Conservation (phyloP, 176 grass and related monocot species). For the Panicum miliaceum region DNA sequence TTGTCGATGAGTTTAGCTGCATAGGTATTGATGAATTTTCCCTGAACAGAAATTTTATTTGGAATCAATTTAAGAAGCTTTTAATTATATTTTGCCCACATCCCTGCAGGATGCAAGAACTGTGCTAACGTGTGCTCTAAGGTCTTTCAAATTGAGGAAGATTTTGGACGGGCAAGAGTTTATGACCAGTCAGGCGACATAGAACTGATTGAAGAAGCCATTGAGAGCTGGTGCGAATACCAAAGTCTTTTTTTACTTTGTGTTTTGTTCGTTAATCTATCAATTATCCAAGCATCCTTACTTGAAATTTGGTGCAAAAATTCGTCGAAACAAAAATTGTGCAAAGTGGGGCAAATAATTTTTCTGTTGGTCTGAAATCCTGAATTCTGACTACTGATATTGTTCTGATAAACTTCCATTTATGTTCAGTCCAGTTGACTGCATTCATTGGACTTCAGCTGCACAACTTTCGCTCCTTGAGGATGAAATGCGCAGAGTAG, state of each 20-base stretch:
- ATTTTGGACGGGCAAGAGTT: constrained; percentile 88
- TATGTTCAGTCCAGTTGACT: constrained; percentile 88
- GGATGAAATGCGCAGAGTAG: constrained; percentile 97
- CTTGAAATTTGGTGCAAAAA: background rate
- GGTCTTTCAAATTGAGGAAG: constrained; percentile 88
- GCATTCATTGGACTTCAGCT: constrained; percentile 98
- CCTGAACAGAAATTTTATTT: background rate
- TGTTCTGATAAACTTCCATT: constrained; percentile 40
- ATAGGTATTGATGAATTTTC: constrained; percentile 64
- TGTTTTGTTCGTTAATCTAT: background rate
- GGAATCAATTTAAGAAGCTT: background rate
- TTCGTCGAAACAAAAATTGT: no score
- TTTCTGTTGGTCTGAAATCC: background rate
- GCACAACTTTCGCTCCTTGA: constrained; percentile 93
- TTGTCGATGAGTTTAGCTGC: constrained; percentile 98
- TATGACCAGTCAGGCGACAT: constrained; percentile 70
- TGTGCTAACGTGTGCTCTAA: constrained; percentile 89
- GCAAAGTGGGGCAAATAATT: background rate
- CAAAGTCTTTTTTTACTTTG: background rate
- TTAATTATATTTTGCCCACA: constrained; percentile 11
- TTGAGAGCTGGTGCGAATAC: constrained; percentile 83
- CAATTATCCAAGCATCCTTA: background rate
- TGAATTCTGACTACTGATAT: background rate
- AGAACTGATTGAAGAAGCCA: constrained; percentile 75
- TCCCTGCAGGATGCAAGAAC: constrained; percentile 89